Evolutionary conservation across 2,329 filamentous ascomycete genomes (phyloP).

Genomic region (Seiridium unicorne): DNA sequence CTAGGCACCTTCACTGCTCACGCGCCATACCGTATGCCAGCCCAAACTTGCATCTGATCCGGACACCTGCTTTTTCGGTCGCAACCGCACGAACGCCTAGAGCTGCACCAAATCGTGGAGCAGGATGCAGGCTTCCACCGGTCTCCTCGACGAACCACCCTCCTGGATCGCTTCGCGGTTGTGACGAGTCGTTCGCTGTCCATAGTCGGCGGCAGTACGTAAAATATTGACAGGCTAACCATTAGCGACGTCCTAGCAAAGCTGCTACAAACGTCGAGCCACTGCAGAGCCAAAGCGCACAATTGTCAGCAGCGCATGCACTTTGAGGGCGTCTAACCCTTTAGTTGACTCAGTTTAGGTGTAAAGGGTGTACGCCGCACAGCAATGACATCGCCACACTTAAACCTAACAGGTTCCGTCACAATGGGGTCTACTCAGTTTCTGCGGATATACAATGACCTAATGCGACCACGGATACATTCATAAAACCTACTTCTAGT

Average conservation of each 20-base stretch:
- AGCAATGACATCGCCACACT: background rate
- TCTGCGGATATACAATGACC: background rate
- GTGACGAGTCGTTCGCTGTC: background rate
- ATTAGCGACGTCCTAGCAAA: too few species aligned
- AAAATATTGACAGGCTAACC: background rate
- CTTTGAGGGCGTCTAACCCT: background rate
- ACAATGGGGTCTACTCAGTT: background rate
- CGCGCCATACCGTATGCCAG: background rate
- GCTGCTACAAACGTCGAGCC: too few species aligned
- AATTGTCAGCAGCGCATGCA: background rate
- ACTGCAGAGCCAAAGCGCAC: too few species aligned
- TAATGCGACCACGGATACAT: too few species aligned
- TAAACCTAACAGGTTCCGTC: too few species aligned
- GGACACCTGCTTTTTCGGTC: constrained; percentile 1
- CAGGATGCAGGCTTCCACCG: background rate
- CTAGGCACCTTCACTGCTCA: background rate
- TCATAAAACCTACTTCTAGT: background rate
- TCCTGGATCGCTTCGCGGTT: background rate
- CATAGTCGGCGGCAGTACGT: background rate
- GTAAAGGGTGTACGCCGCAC: constrained; percentile 1
- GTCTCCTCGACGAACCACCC: too few species aligned
- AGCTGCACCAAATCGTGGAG: background rate
- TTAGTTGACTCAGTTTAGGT: background rate
- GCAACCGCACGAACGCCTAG: background rate
- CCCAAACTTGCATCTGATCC: background rate